Percentiles rank a stretch among this genome's conserved stretches.
Conservation (phyloP, 2,329 filamentous ascomycete species). For the Macroventuria anomochaeta region DNA sequence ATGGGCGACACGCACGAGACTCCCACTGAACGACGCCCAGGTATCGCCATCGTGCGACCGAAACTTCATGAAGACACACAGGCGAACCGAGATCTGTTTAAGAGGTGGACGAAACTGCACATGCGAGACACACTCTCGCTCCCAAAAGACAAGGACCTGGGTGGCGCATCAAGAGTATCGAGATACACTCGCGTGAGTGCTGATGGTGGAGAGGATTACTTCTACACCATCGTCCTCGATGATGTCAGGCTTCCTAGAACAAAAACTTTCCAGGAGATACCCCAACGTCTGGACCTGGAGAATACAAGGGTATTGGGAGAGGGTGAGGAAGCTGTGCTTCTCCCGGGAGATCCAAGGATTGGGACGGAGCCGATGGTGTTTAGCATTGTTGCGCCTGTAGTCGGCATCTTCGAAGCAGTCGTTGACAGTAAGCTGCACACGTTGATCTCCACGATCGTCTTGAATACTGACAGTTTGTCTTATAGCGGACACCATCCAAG, state of each 20-base stretch:
- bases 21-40: not conserved
- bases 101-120: slow-evolving; percentile 12
- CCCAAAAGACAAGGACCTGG: not conserved
- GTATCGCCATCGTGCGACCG: slow-evolving; percentile 10
- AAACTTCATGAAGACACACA: not conserved
- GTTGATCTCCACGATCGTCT: too few relatives aligned
- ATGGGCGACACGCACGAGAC: not conserved
- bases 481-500: not conserved
- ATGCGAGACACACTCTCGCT: slow-evolving; percentile 7
- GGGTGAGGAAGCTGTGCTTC: slow-evolving; percentile 10
- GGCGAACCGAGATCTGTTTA: slow-evolving; percentile 8
- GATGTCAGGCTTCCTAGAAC: slow-evolving; percentile 4
- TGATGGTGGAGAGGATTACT: slow-evolving; percentile 5
- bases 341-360: not conserved
- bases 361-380: slow-evolving; percentile 11
- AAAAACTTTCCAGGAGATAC: not conserved
- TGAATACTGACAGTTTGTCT: not conserved
- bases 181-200: slow-evolving; percentile 5
- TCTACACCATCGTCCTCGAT: slow-evolving; percentile 5
- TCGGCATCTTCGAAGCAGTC: slow-evolving; percentile 7
- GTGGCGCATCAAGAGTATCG: not conserved
- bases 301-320: slow-evolving; percentile 9
- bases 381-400: slow-evolving; percentile 7
- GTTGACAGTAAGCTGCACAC: not conserved
- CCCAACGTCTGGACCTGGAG: slow-evolving; percentile 17